Evolutionary conservation across 192 early-diverging fungal species (phyloP).

Genomic region (Paraglomus occultum): DNA sequence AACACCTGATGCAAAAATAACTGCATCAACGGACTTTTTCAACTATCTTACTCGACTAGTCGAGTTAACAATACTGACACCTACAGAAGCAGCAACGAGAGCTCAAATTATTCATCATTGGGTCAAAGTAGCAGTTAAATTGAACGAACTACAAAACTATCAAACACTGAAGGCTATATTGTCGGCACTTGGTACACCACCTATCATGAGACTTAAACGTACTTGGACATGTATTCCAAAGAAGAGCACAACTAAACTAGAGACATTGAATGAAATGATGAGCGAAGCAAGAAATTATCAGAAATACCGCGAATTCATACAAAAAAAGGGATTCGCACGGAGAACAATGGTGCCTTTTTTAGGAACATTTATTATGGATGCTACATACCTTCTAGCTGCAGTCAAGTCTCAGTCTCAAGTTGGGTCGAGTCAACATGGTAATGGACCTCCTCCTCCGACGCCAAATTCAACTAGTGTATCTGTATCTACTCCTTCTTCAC

Average conservation of each 20-base stretch:
- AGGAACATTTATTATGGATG: constrained; percentile 74
- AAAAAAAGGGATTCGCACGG: constrained; percentile 34
- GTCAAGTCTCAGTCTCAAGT: constrained; percentile 46
- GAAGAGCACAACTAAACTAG: constrained; percentile 57
- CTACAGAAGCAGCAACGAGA: constrained; percentile 52
- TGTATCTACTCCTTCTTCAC: constrained; percentile 30
- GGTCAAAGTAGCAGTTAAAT: constrained; percentile 64
- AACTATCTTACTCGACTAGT: constrained; percentile 75
- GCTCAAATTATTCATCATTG: constrained; percentile 64
- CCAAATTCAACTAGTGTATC: constrained; percentile 21
- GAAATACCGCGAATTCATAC: constrained; percentile 65
- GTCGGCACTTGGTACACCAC: constrained; percentile 65
- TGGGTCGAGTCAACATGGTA: constrained; percentile 33
- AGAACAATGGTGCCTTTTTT: constrained; percentile 71
- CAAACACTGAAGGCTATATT: constrained; percentile 71
- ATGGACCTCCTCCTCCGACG: not conserved
- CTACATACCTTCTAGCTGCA: constrained; percentile 68
- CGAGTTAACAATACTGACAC: constrained; percentile 68
- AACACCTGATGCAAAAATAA: constrained; percentile 57
- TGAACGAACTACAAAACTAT: constrained; percentile 61
- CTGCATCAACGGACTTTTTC: constrained; percentile 73
- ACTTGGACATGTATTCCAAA: constrained; percentile 73
- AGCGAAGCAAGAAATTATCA: constrained; percentile 70
- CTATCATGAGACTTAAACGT: constrained; percentile 62
- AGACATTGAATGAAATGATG: constrained; percentile 54